Conservation (phyloP, 1,284 basidiomycete genomes). For the Thecaphora frezii region DNA sequence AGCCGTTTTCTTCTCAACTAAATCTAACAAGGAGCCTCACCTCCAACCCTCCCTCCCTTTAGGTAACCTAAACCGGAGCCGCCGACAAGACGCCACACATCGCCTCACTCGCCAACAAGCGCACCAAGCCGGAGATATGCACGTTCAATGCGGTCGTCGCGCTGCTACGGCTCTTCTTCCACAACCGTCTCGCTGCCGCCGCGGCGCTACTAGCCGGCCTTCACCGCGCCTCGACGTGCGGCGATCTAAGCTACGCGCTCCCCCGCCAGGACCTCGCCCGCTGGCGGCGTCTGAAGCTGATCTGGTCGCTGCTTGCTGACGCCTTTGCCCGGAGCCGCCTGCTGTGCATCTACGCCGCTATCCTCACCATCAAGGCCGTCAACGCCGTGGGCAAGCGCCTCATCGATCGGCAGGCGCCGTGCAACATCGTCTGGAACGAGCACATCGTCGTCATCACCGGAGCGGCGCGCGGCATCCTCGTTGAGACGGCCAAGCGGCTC, state of each 20-base stretch:
- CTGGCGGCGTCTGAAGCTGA: conserved; percentile 8
- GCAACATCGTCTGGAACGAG: conserved; percentile 30
- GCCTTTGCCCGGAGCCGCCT: conserved; percentile 1
- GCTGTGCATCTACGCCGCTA: conserved; percentile 15
- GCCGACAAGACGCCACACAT: neutral
- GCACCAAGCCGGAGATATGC: conserved; percentile 17
- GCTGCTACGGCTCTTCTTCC: conserved; percentile 24
- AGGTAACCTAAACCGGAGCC: no score
- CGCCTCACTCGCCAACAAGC: conserved; percentile 5
- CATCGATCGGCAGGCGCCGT: conserved; percentile 18
- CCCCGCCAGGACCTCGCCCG: conserved; percentile 13
- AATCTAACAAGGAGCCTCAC: no score
- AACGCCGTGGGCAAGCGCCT: conserved; percentile 34
- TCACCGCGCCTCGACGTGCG: neutral
- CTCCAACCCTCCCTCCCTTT: no score
- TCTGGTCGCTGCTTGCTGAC: neutral
- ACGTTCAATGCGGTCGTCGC: conserved; percentile 19
- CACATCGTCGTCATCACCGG: conserved; percentile 45
- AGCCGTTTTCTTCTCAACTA: no score
- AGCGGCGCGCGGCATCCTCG: conserved; percentile 42
- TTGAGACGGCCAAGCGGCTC: conserved; percentile 24
- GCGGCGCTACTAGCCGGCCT: conserved; percentile 23
- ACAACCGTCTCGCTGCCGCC: conserved; percentile 18
- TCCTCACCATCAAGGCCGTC: conserved; percentile 27
- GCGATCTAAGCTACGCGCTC: neutral